Evolutionary conservation across 495 filamentous ascomycete species (phyloP), one percentile per base, ranked within the genome.

Genomic region (Penicillium subrubescens): DNA sequence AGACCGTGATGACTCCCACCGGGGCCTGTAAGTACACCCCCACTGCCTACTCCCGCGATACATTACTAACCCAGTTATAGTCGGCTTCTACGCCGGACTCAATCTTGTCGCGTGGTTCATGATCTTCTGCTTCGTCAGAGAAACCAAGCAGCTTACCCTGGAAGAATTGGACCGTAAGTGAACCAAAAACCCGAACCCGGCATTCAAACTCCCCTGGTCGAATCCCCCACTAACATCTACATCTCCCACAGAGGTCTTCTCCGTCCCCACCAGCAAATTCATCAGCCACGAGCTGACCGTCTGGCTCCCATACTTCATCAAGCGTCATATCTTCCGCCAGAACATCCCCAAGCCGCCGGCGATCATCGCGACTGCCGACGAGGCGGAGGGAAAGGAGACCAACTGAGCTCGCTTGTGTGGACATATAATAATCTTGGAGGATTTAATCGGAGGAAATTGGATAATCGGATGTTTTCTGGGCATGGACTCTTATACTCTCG

Each of bases 41-140:
- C 12, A n/a, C 4, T 5, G 17, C 11, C 7, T 17, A 1, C 6
- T 52, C n/a, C 39, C 27, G 17, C 0, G 12, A 17, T 11, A 29
- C 37, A n/a, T 23, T 6, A n/a, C 59, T 64, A 8, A 64, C 35
- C 7, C 15, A 5, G 6, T 0, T 23, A 10, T 50, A 76, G 73
- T 77, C 46, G 76, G 79, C 14, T 82, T 84, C 72, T 87, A 86
- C 60, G 84, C 84, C 1, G 84, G 76, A 3, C 74, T 84, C 8
- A 86, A 85, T 60, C 67, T 84, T 6, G 35, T 84, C 33, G 81
- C 82, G 23, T 82, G 77, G 73, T 39, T 74, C 41, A 75, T 82
- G 74, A 81, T 84, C 27, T 84, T 83, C 74, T 76, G 75, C 61
- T 83, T 81, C 57, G 79, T 84, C 23, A 73, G 77, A 59, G 83